Percentiles rank a stretch among this genome's conserved stretches.
Evolutionary conservation across 345 rosid species (phyloP).

Genomic region (Camelina neglecta): DNA sequence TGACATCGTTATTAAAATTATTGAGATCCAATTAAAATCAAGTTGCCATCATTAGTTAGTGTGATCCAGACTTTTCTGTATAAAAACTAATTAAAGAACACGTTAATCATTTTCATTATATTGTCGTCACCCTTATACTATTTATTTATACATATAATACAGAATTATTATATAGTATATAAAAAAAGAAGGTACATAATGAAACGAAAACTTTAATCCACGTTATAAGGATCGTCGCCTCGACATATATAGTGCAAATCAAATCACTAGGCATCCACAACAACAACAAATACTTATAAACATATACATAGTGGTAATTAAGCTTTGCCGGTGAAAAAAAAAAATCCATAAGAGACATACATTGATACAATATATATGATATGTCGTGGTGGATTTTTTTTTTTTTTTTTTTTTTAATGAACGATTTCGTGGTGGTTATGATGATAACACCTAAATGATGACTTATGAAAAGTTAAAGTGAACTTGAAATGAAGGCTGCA

Average conservation of each 20-base stretch:
- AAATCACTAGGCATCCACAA: neutral
- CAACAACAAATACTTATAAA: neutral
- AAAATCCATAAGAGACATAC: neutral
- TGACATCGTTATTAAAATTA: neutral
- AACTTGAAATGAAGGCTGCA: slow-evolving; percentile 8
- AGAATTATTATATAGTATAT: neutral
- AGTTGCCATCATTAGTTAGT: slow-evolving; percentile 30
- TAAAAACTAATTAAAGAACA: slow-evolving; percentile 10
- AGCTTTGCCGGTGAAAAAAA: neutral
- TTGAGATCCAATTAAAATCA: slow-evolving; percentile 24
- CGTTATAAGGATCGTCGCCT: neutral
- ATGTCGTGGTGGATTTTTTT: neutral
- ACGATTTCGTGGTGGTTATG: slow-evolving; percentile 7
- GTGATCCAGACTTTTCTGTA: slow-evolving; percentile 19
- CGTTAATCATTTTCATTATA: slow-evolving; percentile 30
- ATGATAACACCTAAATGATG: slow-evolving; percentile 17
- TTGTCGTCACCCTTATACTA: slow-evolving; percentile 14
- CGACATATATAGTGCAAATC: slow-evolving; percentile 16
- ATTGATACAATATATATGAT: neutral
- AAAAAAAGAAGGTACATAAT: neutral
- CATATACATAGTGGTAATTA: neutral
- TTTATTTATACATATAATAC: neutral
- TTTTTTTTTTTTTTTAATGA: neutral
- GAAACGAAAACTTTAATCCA: neutral
- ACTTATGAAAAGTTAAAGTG: neutral